These are phyloP conservation scores for Akanthomyces muscarius DNA, from an alignment of 2,329 filamentous ascomycete species.

Conservation along the genomic window DNA sequence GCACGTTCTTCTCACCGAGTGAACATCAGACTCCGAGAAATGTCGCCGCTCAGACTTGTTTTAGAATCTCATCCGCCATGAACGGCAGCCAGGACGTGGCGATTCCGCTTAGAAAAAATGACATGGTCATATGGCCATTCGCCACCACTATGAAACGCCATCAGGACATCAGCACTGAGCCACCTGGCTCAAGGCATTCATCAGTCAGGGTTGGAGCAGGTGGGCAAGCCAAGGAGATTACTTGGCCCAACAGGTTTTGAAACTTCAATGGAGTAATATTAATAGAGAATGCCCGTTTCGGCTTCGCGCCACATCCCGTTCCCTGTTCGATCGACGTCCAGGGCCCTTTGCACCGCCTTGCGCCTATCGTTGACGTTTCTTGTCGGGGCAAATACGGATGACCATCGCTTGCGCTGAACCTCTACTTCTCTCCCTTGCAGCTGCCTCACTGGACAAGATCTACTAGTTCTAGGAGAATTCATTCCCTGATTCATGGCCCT, in stretches of 20 bases:
- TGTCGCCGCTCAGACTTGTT: neutral
- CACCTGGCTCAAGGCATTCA: neutral
- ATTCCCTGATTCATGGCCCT: neutral
- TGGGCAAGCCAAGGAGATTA: neutral
- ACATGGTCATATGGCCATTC: neutral
- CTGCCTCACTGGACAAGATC: neutral
- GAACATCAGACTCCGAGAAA: neutral
- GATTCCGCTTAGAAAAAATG: neutral
- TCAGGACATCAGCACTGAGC: neutral
- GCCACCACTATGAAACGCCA: neutral
- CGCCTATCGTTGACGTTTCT: neutral
- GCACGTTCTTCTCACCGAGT: neutral
- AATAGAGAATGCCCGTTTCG: neutral
- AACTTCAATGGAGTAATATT: neutral
- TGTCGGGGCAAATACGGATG: neutral
- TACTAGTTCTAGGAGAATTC: neutral
- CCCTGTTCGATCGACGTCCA: neutral
- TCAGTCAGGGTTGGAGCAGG: neutral
- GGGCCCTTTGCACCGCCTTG: neutral
- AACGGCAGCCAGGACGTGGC: neutral
- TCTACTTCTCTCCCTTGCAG: neutral
- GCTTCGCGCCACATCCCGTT: conserved; percentile 1
- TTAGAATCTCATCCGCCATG: neutral
- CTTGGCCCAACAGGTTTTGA: neutral
- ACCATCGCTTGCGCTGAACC: neutral